Base-by-base conservation (phyloP, 225 moss, liverwort and hornwort species). In the Bryoerythrophyllum caledonicum region DNA sequence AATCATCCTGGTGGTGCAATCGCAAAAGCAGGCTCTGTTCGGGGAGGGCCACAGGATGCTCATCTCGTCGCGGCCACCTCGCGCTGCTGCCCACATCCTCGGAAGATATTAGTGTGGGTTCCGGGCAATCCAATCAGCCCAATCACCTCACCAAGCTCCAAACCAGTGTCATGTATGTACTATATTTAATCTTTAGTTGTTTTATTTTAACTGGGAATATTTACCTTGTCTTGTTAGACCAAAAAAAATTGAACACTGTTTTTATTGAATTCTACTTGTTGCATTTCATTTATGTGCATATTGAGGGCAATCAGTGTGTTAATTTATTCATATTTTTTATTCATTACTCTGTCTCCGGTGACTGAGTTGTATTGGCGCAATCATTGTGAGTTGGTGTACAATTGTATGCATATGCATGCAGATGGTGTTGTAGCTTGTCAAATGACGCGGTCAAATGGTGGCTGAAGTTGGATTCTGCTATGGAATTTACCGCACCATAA, bases 31-130 rank as follows among this genome's bases (percentile, higher is more conserved):
- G 48, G 12, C 55, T 24, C 24, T 24, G 53, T 21, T 23, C 54
- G 6, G 38, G 64, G 64, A 53, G 74, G 48, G 48, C 35, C 72
- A 72, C 48, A 46, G 15, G 78, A 78, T 48, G 58, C 14, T 27
- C 65, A 65, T 64, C 15, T 24, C 66, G 43, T 46, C 15, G 2
- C 20, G 8, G 20, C 30, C 10, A 35, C n/a, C 53, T 53, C 6
- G 38, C 19, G 17, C 19, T 17, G 48, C 48, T 49, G 48, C 66
- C 57, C 44, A 30, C 60, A 26, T 17, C 27, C 16, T 11, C n/a
- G 26, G 55, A 26, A 56, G n/a, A 16, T 32, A 26, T 46, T 6
- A 15, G 20, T 25, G 8, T 27, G 48, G 21, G 60, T 26, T 49
- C 17, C 48, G 25, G 25, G 55, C 46, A 74, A 80, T 63, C 69